These are phyloP conservation scores for Pachyrhizus erosus DNA, from an alignment of 306 rosid species.

Conservation along the genomic window DNA sequence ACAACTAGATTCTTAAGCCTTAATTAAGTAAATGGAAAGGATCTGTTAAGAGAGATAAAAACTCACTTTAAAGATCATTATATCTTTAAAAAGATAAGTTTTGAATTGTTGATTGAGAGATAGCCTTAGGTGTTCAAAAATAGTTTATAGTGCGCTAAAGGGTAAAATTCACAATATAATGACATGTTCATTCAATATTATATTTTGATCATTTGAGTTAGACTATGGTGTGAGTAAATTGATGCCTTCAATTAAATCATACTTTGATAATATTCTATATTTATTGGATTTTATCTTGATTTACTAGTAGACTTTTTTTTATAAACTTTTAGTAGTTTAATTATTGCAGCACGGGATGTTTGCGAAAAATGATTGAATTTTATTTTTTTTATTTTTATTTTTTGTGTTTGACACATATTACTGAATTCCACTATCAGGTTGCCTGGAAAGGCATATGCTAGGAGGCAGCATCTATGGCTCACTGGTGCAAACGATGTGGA, in stretches of 20 bases:
- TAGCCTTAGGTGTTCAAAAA: not conserved
- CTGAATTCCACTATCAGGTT: constrained; percentile 51
- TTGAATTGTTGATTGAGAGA: not conserved
- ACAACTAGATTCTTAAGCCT: not conserved
- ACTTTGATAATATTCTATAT: not conserved
- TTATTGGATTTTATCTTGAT: not conserved
- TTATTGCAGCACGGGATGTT: not conserved
- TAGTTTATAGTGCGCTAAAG: not conserved
- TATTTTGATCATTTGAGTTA: not conserved
- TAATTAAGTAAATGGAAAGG: not conserved
- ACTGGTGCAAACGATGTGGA: constrained; percentile 87
- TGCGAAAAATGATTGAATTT: not conserved
- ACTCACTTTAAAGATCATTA: not conserved
- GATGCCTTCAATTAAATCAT: no score
- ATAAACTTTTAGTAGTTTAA: not conserved
- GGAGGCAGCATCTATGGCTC: constrained; percentile 89
- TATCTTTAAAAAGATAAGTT: not conserved
- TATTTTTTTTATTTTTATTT: no score
- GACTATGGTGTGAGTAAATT: not conserved
- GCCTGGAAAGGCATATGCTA: constrained; percentile 89
- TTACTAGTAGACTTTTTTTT: not conserved
- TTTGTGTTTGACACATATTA: constrained; percentile 13
- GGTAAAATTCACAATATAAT: not conserved
- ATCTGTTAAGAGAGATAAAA: not conserved
- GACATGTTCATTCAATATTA: not conserved